Evolutionary conservation across 331 rosid species (phyloP), one percentile per base, ranked within the genome.

Genomic region (Acacia concinna): DNA sequence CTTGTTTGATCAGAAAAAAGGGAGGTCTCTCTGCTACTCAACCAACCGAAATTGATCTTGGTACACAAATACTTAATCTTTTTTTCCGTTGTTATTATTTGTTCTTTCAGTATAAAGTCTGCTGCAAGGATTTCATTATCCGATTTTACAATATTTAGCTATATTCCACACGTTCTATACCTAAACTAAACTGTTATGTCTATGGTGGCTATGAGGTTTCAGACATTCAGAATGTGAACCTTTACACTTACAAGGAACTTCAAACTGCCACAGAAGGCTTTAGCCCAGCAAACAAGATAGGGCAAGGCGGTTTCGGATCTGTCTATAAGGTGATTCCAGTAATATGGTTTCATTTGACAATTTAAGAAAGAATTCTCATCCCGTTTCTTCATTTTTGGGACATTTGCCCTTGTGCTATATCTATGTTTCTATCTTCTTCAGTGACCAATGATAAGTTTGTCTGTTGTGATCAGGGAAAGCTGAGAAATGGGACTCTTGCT

Each of bases 231-330:
- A 91, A 90, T 84, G 70, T 90, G 34, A 87, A 57, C n/a, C 77
- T 84, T 74, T 91, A 85, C 84, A 34, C 85, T 56, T 89, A 85
- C 85, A 86, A 80, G 80, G 96, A 94, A 69, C 75, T 94, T 83
- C 86, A n/a, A 76, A 69, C 59, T 74, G 94, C 94, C 75, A 86
- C 97, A 0, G 84, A 82, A 44, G 71, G 79, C 77, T 91, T 91
- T 77, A 81, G 89, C 73, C 43, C 49, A 34, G 86, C 47, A 54
- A 88, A 88, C 78, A 90, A 90, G 85, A 84, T 91, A 74, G 97
- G 97, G 49, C 79, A 89, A 78, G 97, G 97, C 51, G 97, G 97
- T 75, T 94, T 94, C 83, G 98, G 98, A 78, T 84, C 88, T 4
- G 98, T 94, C 78, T 91, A 90, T 87, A 91, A 91, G 98, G 98